Base-by-base conservation (phyloP, 805 yeast genomes). In the Saccharomycopsis olivae region DNA sequence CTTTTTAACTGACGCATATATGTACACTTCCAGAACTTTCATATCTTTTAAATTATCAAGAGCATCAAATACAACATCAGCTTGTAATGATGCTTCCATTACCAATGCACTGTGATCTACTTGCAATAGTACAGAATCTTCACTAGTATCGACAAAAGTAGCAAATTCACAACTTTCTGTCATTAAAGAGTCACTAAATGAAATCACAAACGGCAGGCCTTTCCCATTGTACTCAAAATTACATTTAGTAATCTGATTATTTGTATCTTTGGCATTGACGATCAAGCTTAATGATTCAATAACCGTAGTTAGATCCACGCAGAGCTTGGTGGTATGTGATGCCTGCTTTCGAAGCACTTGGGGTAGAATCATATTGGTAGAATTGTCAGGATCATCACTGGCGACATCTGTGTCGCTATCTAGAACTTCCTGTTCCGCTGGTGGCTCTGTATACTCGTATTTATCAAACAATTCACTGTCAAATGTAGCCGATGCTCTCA, bases 91-190 rank as follows among this genome's bases (percentile, higher is more conserved):
- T 5, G 73, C 68, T 47, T 76, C 80, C 52, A 71, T 57, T 8
- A 61, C 52, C 3, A 75, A 50, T 18, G 60, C 56, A 27, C 64
- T 63, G n/a, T 61, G 51, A 46, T 70, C 71, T 23, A 71, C 47
- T 36, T 61, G 65, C 33, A 71, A 51, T 10, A 40, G 47, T 9
- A 41, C 39, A 14, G 43, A 65, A 33, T 59, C 62, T 23, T 55
- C 64, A n/a, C n/a, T n/a, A 28, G 56, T 57, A 8, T 57, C 54
- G 35, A 58, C 55, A 41, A 61, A 65, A 0, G 82, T 74, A 1
- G 66, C 56, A 36, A 78, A 62, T 46, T 73, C 78, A 44, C 81
- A 78, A 30, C 67, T 57, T 47, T 78, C 82, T 1, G 67, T 62
- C 42, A 76, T 64, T 43, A 69, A 58, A 1, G 58, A 53, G 38